A percentile compares a stretch with the other conserved stretches of the same genome.
Conservation (phyloP, 805 yeast genomes). For the Suhomyces prunicola region DNA sequence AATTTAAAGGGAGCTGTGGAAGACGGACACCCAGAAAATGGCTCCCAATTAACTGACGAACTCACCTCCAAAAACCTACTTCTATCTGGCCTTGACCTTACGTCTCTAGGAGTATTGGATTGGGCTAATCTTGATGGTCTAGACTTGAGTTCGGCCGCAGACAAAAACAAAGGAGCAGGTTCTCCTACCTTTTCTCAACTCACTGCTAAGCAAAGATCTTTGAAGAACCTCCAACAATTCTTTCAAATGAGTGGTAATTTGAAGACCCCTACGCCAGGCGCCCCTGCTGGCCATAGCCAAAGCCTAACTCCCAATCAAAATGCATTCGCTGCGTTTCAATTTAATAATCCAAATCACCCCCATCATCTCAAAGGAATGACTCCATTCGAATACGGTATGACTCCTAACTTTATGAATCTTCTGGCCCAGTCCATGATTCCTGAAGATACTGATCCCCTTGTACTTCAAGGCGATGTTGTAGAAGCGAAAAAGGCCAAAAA, state of each 20-base stretch:
- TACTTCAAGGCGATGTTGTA: conserved; percentile 1
- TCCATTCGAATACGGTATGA: conserved; percentile 31
- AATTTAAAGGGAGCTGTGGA: conserved; percentile 43
- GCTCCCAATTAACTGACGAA: conserved; percentile 61
- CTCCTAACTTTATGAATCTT: conserved; percentile 14
- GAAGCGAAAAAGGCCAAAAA: neutral
- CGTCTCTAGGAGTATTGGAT: conserved; percentile 28
- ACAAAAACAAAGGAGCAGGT: conserved; percentile 4
- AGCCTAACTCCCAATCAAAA: neutral
- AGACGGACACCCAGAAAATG: conserved; percentile 61
- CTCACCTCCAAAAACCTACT: conserved; percentile 28
- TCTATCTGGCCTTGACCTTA: conserved; percentile 35
- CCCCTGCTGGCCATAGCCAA: neutral
- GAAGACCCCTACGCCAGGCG: neutral
- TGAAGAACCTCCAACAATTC: conserved; percentile 12
- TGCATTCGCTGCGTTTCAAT: conserved; percentile 19
- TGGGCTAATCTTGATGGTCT: conserved; percentile 28
- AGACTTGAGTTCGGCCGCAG: conserved; percentile 20
- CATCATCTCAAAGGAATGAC: conserved; percentile 41
- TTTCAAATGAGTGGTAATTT: conserved; percentile 5
- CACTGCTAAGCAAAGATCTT: conserved; percentile 7
- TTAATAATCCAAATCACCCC: conserved; percentile 36
- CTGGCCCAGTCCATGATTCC: conserved; percentile 8
- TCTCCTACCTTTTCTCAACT: conserved; percentile 4
- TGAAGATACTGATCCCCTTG: neutral